phyloP scores from a whole-genome alignment of 371 early-diverging fungal species.

The Lichtheimia ramosa region DNA sequence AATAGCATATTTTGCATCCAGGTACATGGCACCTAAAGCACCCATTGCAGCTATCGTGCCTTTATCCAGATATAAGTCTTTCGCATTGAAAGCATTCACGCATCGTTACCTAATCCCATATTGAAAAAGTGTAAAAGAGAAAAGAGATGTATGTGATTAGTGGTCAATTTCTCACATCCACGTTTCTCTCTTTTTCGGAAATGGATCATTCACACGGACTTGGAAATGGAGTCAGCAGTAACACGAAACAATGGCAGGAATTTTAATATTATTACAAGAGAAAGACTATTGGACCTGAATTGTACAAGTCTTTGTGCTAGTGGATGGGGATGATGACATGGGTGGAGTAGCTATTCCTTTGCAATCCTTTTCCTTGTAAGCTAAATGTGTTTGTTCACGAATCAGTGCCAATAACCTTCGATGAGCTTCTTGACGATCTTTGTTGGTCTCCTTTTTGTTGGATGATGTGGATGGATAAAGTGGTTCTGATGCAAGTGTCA shows the following conservation, averaged over 20 bases:
- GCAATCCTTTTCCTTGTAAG: not conserved
- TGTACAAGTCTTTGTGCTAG: too few relatives aligned
- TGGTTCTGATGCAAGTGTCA: not conserved
- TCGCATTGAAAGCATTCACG: not conserved
- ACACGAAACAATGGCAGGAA: too few relatives aligned
- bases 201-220: too few relatives aligned
- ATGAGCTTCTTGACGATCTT: not conserved
- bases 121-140: not conserved
- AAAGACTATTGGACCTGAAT: too few relatives aligned
- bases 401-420: too few relatives aligned
- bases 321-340: too few relatives aligned
- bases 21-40: constrained; percentile 12
- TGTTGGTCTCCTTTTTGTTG: not conserved
- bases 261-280: too few relatives aligned
- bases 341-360: not conserved
- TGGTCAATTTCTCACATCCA: too few relatives aligned
- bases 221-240: too few relatives aligned
- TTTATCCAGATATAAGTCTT: too few relatives aligned
- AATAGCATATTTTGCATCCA: constrained; percentile 5
- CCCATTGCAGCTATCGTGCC: not conserved
- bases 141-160: not conserved
- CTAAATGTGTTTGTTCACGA: not conserved
- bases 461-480: not conserved
- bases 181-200: too few relatives aligned
- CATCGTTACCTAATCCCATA: constrained; percentile 8